These are phyloP conservation scores for Vinca major DNA, from an alignment of 305 asterid genomes.

Conservation along the genomic window DNA sequence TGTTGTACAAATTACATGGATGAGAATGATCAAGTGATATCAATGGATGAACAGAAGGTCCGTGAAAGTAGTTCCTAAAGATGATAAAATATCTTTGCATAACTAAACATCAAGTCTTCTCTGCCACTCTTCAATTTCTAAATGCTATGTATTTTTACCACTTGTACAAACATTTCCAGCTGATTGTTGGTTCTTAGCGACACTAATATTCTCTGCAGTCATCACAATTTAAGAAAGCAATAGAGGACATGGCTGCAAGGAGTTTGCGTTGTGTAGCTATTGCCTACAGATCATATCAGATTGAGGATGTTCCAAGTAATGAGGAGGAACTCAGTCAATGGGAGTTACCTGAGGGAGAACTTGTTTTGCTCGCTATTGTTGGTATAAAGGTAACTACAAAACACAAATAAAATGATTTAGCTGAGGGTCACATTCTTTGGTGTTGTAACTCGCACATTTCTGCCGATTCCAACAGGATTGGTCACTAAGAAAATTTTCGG, in stretches of 20 bases:
- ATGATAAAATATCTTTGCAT: not conserved
- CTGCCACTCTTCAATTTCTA: not conserved
- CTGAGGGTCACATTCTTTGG: not conserved
- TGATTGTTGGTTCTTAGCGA: not conserved
- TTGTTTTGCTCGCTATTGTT: constrained; percentile 70
- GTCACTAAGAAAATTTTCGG: not conserved
- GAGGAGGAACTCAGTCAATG: constrained; percentile 67
- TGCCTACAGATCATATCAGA: constrained; percentile 43
- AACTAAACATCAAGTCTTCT: not conserved
- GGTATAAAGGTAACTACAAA: constrained; percentile 64
- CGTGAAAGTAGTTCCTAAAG: not conserved
- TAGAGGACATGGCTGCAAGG: constrained; percentile 72
- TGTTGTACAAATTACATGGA: constrained; percentile 65
- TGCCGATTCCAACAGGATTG: not conserved
- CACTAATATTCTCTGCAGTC: constrained; percentile 34
- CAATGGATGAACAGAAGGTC: constrained; percentile 66
- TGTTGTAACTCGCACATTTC: not conserved
- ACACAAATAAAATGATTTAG: not conserved
- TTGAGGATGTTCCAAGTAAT: constrained; percentile 51
- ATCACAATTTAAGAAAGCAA: constrained; percentile 43
- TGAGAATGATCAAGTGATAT: constrained; percentile 41
- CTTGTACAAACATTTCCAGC: not conserved
- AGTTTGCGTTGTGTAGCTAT: constrained; percentile 90
- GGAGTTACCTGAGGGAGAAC: constrained; percentile 75
- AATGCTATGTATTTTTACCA: not conserved